Conservation (phyloP, 2,329 filamentous ascomycete species). For the Coccinonectria pachysandricola region DNA sequence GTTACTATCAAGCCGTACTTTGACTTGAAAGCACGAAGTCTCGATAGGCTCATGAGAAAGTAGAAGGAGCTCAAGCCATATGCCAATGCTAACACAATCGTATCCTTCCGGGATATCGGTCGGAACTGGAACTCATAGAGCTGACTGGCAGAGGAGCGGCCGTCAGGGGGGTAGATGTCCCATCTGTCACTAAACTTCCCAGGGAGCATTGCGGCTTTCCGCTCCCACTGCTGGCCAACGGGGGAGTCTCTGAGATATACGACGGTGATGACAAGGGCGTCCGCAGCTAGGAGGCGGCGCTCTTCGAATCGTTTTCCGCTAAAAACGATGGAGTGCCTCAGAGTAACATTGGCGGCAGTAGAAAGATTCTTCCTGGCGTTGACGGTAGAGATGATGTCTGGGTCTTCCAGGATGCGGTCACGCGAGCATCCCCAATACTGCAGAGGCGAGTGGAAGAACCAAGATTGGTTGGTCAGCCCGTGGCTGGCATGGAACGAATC, state of each 20-base stretch:
- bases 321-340: constrained; percentile 71
- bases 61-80: constrained; percentile 56
- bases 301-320: constrained; percentile 70
- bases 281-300: constrained; percentile 56
- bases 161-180: constrained; percentile 54
- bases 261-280: constrained; percentile 69
- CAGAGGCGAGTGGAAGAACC: constrained; percentile 75
- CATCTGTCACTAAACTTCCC: constrained; percentile 41
- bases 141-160: constrained; percentile 42
- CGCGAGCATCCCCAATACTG: constrained; percentile 69
- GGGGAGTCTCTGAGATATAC: constrained; percentile 57
- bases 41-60: constrained; percentile 55
- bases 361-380: constrained; percentile 52
- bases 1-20: constrained; percentile 62
- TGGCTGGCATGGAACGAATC: constrained; percentile 50
- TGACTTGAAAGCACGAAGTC: constrained; percentile 65
- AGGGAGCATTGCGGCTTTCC: constrained; percentile 44
- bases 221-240: constrained; percentile 56
- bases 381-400: constrained; percentile 57
- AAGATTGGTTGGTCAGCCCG: constrained; percentile 51
- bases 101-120: constrained; percentile 59
- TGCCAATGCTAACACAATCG: constrained; percentile 50
- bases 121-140: constrained; percentile 72
- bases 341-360: constrained; percentile 61
- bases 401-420: constrained; percentile 46